Base-by-base conservation (phyloP, 163 green algal species). In the Chlamydomonas reinhardtii region DNA sequence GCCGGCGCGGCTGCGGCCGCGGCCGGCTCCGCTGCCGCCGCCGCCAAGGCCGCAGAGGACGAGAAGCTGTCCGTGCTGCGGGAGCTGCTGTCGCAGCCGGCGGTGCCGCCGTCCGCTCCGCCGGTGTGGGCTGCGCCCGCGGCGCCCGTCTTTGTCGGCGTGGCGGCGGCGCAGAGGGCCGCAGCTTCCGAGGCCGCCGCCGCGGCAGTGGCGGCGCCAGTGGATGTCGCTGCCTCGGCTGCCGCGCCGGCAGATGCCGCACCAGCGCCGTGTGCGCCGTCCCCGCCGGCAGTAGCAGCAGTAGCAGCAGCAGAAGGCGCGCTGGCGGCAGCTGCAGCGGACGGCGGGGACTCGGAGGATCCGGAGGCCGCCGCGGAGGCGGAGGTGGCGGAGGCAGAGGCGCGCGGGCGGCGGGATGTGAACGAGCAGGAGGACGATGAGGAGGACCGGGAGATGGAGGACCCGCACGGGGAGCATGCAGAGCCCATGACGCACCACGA, bases 61-160 rank as follows among this genome's bases (percentile, higher is more conserved):
- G 85, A 72, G 29, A 89, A 81, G 84, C 71, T 76, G 64, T 59
- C 74, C 82, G 8, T 35, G 84, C 78, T 89, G 88, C 68, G 70
- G 74, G 69, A 82, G 66, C 65, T 84, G 75, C 81, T 85, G 37
- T 64, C 34, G 64, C 11, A 17, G 66, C 76, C 43, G 39, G 82
- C 48, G 79, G 72, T 43, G 73, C n/a, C 52, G 17, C 74, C 74
- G 74, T 11, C 75, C 27, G 25, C 76, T 31, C 61, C 16, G 43
- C 29, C 37, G 61, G 59, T 34, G 72, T 20, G 25, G 52, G 43
- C 37, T 52, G 27, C 32, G 31, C 69, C 35, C 31, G 48, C 68
- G 48, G 20, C 31, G 29, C 34, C 32, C 0, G 48, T 27, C 39
- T 69, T 31, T 27, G 12, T 62, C 24, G 59, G 34, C 8, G 14